phyloP scores from a whole-genome alignment of 352 stramenopile species.

The Elongisporangium undulatum region DNA sequence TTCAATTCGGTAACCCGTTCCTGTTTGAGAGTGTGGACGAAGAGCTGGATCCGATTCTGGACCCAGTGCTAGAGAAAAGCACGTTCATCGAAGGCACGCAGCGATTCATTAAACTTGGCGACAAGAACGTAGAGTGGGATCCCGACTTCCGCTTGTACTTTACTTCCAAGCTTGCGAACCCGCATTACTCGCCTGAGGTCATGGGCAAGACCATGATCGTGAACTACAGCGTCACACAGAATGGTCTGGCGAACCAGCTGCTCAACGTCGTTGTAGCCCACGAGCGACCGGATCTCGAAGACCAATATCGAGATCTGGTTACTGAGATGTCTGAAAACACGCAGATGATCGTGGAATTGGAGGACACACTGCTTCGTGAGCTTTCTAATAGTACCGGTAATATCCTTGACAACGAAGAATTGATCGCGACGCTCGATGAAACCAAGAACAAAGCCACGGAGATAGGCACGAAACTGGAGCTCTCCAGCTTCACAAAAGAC shows the following conservation, averaged over 20 bases:
- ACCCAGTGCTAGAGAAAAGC: conserved; percentile 93
- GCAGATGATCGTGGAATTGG: conserved; percentile 90
- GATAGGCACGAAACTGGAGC: conserved; percentile 91
- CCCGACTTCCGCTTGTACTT: conserved; percentile 93
- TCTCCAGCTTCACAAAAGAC: conserved; percentile 92
- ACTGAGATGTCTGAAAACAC: conserved; percentile 93
- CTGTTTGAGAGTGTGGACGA: conserved; percentile 95
- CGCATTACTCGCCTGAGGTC: conserved; percentile 93
- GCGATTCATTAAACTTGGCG: conserved; percentile 89
- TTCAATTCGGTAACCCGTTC: conserved; percentile 95
- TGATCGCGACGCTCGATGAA: conserved; percentile 93
- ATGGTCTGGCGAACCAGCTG: conserved; percentile 91
- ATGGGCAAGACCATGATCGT: conserved; percentile 97
- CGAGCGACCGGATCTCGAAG: conserved; percentile 90
- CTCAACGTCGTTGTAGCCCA: conserved; percentile 93
- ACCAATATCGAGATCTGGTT: conserved; percentile 91
- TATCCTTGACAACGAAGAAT: conserved; percentile 94
- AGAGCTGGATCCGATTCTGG: conserved; percentile 93
- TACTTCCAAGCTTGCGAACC: conserved; percentile 93
- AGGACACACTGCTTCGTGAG: conserved; percentile 91
- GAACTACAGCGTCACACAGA: conserved; percentile 94
- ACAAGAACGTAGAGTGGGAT: conserved; percentile 95
- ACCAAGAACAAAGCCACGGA: conserved; percentile 94
- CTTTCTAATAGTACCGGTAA: conserved; percentile 89
- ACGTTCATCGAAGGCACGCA: conserved; percentile 90